These are phyloP conservation scores for Poronia punctata DNA, from an alignment of 495 filamentous ascomycete genomes.

Conservation along the genomic window DNA sequence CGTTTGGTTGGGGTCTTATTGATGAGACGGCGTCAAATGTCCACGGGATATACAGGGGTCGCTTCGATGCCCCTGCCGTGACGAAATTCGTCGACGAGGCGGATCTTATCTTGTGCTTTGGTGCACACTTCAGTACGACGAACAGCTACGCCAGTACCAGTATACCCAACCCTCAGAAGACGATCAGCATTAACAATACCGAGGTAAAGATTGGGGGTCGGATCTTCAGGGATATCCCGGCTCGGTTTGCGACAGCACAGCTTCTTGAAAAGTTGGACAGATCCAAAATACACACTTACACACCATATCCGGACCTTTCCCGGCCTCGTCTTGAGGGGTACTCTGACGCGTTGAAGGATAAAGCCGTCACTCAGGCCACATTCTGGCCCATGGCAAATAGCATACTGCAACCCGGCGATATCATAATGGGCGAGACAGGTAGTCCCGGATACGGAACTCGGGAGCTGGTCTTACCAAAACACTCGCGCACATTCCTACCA, in stretches of 20 bases:
- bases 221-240: conserved; percentile 9
- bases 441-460: conserved; percentile 72
- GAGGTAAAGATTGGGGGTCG: conserved; percentile 6
- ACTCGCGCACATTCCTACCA: conserved; percentile 61
- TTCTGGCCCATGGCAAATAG: conserved; percentile 66
- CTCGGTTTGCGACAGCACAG: not conserved
- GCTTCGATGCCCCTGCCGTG: conserved; percentile 56
- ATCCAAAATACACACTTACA: not conserved
- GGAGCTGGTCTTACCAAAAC: conserved; percentile 61
- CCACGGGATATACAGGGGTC: conserved; percentile 69
- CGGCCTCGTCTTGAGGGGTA: not conserved
- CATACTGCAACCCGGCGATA: conserved; percentile 59
- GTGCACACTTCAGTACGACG: conserved; percentile 34
- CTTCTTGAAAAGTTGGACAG: conserved; percentile 2
- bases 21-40: conserved; percentile 62
- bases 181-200: conserved; percentile 4
- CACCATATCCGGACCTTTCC: not conserved
- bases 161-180: conserved; percentile 16
- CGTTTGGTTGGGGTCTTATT: conserved; percentile 74
- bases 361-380: conserved; percentile 63
- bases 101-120: conserved; percentile 68
- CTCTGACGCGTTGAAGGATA: conserved; percentile 1
- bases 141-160: conserved; percentile 31
- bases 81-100: conserved; percentile 58
- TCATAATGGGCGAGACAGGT: conserved; percentile 70